Evolutionary conservation across 1,284 basidiomycete genomes (phyloP).

Genomic region (Termitomyces sp.): DNA sequence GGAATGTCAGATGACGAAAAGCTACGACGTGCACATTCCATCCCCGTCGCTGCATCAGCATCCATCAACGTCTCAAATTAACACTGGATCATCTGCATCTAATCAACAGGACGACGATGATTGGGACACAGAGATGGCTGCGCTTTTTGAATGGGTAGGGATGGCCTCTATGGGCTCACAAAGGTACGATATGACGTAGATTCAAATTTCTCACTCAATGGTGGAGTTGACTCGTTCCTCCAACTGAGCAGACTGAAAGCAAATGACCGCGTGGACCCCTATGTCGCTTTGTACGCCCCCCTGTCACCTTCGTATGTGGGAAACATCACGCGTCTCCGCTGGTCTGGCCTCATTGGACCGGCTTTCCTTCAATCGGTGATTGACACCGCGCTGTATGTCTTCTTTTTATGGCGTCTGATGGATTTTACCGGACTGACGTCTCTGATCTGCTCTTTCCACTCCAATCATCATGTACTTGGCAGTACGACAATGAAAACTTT

Average conservation of each 20-base stretch:
- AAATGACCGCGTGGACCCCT: conserved; percentile 44
- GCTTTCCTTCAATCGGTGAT: conserved; percentile 48
- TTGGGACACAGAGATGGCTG: conserved; percentile 40
- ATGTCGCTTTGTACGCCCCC: conserved; percentile 41
- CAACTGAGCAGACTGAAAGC: conserved; percentile 29
- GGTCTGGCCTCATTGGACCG: conserved; percentile 52
- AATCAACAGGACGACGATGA: conserved; percentile 27
- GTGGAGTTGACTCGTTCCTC: neutral
- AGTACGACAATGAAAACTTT: conserved; percentile 8
- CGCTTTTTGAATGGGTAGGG: conserved; percentile 66
- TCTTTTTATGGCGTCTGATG: neutral
- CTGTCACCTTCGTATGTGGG: conserved; percentile 41
- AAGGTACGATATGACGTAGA: neutral
- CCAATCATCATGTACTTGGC: neutral
- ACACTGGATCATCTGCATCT: neutral
- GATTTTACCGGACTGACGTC: neutral
- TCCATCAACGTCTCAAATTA: conserved; percentile 12
- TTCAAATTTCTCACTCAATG: neutral
- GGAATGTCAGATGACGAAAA: conserved; percentile 19
- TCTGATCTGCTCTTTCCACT: neutral
- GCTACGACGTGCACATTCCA: conserved; percentile 31
- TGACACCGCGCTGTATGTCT: conserved; percentile 37
- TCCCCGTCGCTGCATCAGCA: conserved; percentile 24
- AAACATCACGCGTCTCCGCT: conserved; percentile 46
- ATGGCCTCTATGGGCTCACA: conserved; percentile 37